Evolutionary conservation across 179 eudicot species (phyloP), one percentile per base, ranked within the genome.

Genomic region (Drosera spatulata): DNA sequence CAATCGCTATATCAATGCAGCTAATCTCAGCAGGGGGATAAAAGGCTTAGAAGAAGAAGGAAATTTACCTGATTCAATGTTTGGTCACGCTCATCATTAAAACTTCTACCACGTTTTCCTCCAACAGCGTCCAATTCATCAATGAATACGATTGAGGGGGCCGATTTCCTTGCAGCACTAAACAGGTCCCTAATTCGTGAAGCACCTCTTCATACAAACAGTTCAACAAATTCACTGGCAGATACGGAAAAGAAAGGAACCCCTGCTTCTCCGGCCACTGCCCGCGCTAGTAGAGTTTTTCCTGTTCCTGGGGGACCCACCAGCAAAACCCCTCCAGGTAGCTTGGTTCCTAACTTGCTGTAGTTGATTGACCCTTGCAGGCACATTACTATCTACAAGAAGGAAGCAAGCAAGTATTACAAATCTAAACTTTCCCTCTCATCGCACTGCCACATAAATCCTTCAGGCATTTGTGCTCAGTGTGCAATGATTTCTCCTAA

Each of bases 51-150:
- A 10, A 4, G 54, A 13, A 53, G 33, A 53, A 53, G 56, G 56
- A 37, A 53, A 53, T 43, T 72, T 75, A 86, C 99, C 91, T 94
- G 99, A 70, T 94, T 94, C 48, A 94, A 77, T 1, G 99, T 94
- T 70, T 90, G 99, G 71, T 94, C 99, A 55, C 97, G 80, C 73
- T 94, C 99, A 67, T 87, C 95, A 66, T 94, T 94, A 70, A 90
- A 87, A 72, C 97, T 87, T 67, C 91, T 85, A 39, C 99, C 99
- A 56, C 99, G 96, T 63, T 78, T 90, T 55, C 99, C 99, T 51
- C 99, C 99, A 71, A 90, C 99, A 41, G 99, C 97, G 69, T 94
- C 99, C 64, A 94, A 86, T 65, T 94, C 99, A 64, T 94, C 99
- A 66, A 94, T 94, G 74, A 94, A 94, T 61, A 94, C 78, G 56